These are phyloP conservation scores for Trichoderma virens DNA, from an alignment of 495 filamentous ascomycete species.

Conservation along the genomic window DNA sequence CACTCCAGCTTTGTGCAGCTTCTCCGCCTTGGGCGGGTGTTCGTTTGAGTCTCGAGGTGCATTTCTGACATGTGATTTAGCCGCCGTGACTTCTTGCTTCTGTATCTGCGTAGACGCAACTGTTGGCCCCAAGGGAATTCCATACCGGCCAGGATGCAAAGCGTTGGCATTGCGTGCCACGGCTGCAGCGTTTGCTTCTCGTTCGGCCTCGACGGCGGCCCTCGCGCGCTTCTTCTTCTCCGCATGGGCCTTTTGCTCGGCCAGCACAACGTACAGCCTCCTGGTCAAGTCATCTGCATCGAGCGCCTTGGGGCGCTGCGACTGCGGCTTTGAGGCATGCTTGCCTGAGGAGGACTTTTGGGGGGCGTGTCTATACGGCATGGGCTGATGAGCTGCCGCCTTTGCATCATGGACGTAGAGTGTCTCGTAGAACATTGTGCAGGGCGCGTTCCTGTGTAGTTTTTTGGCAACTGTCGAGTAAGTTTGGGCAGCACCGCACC, in stretches of 20 bases:
- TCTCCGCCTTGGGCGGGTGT: constrained; percentile 19
- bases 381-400: not conserved
- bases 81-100: not conserved
- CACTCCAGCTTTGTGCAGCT: constrained; percentile 8
- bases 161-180: constrained; percentile 15
- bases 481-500: too few relatives aligned
- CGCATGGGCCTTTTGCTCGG: constrained; percentile 30
- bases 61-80: constrained; percentile 11
- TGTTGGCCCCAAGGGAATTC: not conserved
- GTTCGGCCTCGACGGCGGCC: constrained; percentile 9
- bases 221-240: constrained; percentile 17
- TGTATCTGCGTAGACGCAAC: not conserved
- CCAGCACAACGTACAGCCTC: constrained; percentile 36
- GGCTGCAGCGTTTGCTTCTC: constrained; percentile 18
- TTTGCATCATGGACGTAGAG: not conserved
- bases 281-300: constrained; percentile 43
- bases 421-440: constrained; percentile 1
- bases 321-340: constrained; percentile 5
- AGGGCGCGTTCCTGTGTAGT: too few relatives aligned
- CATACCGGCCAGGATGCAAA: not conserved
- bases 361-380: not conserved
- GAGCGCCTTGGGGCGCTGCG: constrained; percentile 32
- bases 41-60: constrained; percentile 12
- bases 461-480: too few relatives aligned
- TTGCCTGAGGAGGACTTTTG: not conserved